phyloP scores from a whole-genome alignment of 2,329 filamentous ascomycete genomes.

The Monosporascus sp. region DNA sequence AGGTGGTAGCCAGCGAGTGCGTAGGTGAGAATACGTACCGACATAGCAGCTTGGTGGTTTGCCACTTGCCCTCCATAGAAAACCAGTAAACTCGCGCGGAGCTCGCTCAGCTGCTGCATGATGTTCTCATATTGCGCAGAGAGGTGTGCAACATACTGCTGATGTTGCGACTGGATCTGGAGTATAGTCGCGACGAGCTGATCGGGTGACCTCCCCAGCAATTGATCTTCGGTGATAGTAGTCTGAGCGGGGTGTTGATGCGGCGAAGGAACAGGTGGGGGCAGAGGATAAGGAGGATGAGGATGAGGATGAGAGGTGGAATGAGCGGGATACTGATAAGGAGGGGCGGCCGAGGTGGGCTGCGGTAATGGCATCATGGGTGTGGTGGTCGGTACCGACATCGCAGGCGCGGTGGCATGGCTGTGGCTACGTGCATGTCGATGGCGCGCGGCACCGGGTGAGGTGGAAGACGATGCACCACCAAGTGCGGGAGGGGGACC shows the following conservation, averaged over 20 bases:
- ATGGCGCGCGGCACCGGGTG: neutral
- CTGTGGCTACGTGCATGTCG: constrained; percentile 2
- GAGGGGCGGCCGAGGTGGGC: neutral
- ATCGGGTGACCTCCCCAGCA: constrained; percentile 26
- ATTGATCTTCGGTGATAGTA: constrained; percentile 26
- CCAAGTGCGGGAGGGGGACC: constrained; percentile 1
- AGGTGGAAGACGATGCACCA: constrained; percentile 6
- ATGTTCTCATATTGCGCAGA: constrained; percentile 29
- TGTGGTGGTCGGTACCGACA: neutral
- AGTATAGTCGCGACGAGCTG: constrained; percentile 31
- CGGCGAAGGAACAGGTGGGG: constrained; percentile 13
- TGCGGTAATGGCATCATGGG: constrained; percentile 1
- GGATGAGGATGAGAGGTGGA: neutral
- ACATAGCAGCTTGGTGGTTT: constrained; percentile 26
- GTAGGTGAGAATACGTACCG: constrained; percentile 19
- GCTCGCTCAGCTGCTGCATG: constrained; percentile 28
- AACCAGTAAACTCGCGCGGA: constrained; percentile 24
- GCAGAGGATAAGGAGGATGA: constrained; percentile 8
- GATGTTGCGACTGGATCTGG: constrained; percentile 29
- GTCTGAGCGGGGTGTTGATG: constrained; percentile 16
- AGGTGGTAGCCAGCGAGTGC: too few species aligned
- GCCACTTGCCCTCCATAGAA: constrained; percentile 19
- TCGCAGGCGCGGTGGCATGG: neutral
- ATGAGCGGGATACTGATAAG: neutral
- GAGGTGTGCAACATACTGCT: constrained; percentile 28